These are phyloP conservation scores for Monotropa hypopitys DNA, from an alignment of 179 eudicot genomes.

Conservation along the genomic window DNA sequence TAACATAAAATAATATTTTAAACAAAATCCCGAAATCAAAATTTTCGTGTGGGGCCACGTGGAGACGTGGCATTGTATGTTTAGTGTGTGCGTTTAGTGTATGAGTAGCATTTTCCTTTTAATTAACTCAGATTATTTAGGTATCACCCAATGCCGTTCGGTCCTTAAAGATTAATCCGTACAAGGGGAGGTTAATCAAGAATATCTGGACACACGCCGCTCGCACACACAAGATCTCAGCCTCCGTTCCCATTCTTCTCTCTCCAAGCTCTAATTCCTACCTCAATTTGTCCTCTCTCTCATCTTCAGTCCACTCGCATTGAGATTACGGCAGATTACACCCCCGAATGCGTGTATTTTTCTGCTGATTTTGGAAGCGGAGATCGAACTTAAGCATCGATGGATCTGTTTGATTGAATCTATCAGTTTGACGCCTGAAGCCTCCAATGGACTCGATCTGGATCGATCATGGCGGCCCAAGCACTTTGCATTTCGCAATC, in stretches of 20 bases:
- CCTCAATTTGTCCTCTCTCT: not conserved
- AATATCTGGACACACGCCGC: not conserved
- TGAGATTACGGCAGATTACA: not conserved
- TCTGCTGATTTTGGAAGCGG: not conserved
- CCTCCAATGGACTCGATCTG: constrained; percentile 44
- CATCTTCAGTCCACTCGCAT: not conserved
- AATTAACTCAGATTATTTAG: too few species aligned
- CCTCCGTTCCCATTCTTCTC: not conserved
- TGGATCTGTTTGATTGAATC: not conserved
- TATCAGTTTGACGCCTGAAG: constrained; percentile 3
- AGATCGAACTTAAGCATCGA: not conserved
- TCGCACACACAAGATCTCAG: not conserved
- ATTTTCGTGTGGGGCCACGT: too few species aligned
- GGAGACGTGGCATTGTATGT: too few species aligned
- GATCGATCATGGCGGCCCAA: constrained; percentile 25
- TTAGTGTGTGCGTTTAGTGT: too few species aligned
- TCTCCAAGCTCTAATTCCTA: not conserved
- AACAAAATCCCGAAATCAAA: too few species aligned
- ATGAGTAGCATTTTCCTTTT: too few species aligned
- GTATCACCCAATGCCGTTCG: too few species aligned
- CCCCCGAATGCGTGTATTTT: not conserved
- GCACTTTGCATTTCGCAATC: constrained; percentile 33
- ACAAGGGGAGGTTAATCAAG: too few species aligned
- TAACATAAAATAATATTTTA: too few species aligned
- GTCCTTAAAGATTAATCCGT: too few species aligned